These are phyloP conservation scores for Marsdenia floribunda DNA, from an alignment of 257 asterid species.

Conservation along the genomic window DNA sequence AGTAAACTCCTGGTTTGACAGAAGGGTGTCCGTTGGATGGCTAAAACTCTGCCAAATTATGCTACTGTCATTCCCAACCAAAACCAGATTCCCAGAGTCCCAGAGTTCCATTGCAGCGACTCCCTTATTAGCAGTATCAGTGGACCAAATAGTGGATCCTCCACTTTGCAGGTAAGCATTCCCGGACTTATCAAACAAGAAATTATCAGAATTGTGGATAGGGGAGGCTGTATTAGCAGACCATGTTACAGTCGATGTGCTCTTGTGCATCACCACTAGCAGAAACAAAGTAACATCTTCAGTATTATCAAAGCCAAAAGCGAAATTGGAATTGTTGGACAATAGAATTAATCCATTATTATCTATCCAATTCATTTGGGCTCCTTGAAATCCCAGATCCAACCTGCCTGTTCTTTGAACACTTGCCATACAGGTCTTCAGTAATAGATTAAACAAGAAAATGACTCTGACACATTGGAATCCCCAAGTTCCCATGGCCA, in stretches of 20 bases:
- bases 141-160: slow-evolving; percentile 59
- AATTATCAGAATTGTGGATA: slow-evolving; percentile 45
- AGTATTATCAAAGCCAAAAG: slow-evolving; percentile 63
- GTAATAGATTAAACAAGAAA: slow-evolving; percentile 24
- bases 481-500: slow-evolving; percentile 48
- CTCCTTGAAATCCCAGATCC: slow-evolving; percentile 58
- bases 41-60: slow-evolving; percentile 73
- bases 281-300: slow-evolving; percentile 57
- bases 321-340: slow-evolving; percentile 67
- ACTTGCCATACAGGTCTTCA: slow-evolving; percentile 43
- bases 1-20: slow-evolving; percentile 55
- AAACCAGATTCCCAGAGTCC: slow-evolving; percentile 70
- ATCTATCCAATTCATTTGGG: slow-evolving; percentile 75
- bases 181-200: slow-evolving; percentile 55
- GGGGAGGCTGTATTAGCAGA: slow-evolving; percentile 74
- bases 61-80: slow-evolving; percentile 48
- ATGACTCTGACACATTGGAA: slow-evolving; percentile 17
- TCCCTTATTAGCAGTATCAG: slow-evolving; percentile 50
- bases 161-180: slow-evolving; percentile 56
- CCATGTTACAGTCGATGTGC: slow-evolving; percentile 72
- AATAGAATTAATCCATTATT: slow-evolving; percentile 61
- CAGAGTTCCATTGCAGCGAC: slow-evolving; percentile 62
- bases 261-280: slow-evolving; percentile 60
- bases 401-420: slow-evolving; percentile 54
- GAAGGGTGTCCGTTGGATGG: slow-evolving; percentile 70